Evolutionary conservation across 352 stramenopile species (phyloP).

Genomic region (Phytopythium ostracodes): DNA sequence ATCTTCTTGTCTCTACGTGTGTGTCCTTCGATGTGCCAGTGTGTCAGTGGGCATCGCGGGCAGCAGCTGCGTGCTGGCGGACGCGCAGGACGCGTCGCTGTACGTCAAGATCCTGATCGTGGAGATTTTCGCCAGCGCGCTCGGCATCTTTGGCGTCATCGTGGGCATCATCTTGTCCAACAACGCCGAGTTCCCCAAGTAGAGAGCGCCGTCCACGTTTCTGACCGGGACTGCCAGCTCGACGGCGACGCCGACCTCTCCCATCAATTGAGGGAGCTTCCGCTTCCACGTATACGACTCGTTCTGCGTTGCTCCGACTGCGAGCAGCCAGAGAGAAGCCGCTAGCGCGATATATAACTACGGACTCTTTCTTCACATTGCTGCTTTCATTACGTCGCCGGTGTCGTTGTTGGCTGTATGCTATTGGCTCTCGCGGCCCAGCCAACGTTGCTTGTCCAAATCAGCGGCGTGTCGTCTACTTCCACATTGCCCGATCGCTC

Average conservation of each 20-base stretch:
- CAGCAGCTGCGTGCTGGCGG: constrained; percentile 96
- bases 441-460: neutral
- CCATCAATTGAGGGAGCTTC: neutral
- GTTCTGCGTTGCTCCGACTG: neutral
- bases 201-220: constrained; percentile 17
- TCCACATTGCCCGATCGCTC: constrained; percentile 82
- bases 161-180: constrained; percentile 99
- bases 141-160: constrained; percentile 99
- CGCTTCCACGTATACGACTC: neutral
- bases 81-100: constrained; percentile 96
- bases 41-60: constrained; percentile 98
- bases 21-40: constrained; percentile 30
- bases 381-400: neutral
- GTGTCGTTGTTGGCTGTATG: neutral
- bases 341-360: constrained; percentile 8
- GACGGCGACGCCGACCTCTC: neutral
- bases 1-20: neutral
- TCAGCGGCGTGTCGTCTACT: constrained; percentile 20
- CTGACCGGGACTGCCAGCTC: neutral
- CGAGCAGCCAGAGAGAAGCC: neutral
- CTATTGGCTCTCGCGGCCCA: neutral
- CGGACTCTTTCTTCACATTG: neutral
- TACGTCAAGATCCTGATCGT: constrained; percentile 99
- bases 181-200: constrained; percentile 92
- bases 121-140: constrained; percentile 99